Percentiles rank a stretch among this genome's conserved stretches.
Evolutionary conservation across 495 filamentous ascomycete species (phyloP).

Genomic region (Neurospora sp.): DNA sequence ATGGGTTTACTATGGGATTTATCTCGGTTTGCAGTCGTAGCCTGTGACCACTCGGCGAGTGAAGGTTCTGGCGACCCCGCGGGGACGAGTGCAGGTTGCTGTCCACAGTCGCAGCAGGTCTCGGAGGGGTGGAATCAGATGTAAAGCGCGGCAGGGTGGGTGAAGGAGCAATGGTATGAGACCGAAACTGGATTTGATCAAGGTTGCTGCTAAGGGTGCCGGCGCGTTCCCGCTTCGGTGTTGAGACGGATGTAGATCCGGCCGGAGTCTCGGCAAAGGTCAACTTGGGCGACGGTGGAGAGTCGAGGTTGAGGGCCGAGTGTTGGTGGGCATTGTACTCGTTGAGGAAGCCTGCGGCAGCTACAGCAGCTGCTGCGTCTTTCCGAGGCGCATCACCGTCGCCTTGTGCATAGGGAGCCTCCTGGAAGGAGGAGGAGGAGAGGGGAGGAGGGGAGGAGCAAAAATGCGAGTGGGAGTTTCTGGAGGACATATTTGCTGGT

Average conservation of each 20-base stretch:
- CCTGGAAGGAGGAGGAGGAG: neutral
- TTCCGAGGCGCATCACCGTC: neutral
- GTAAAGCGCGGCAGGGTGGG: slow-evolving; percentile 12
- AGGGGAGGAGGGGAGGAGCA: neutral
- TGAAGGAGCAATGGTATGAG: slow-evolving; percentile 25
- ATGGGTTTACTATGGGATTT: slow-evolving; percentile 14
- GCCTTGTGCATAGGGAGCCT: neutral
- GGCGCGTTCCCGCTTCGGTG: neutral
- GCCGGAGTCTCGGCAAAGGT: slow-evolving; percentile 3
- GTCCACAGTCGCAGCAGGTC: slow-evolving; percentile 5
- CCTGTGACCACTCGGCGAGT: slow-evolving; percentile 11
- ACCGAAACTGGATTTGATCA: slow-evolving; percentile 19
- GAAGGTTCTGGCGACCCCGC: slow-evolving; percentile 9
- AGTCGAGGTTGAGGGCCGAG: slow-evolving; percentile 8
- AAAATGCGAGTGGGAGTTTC: neutral
- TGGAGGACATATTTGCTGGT: neutral
- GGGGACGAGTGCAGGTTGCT: slow-evolving; percentile 1
- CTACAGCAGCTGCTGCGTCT: slow-evolving; percentile 5
- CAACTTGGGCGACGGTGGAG: neutral
- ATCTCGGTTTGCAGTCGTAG: slow-evolving; percentile 27
- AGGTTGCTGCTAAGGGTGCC: neutral
- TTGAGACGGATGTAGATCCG: slow-evolving; percentile 1
- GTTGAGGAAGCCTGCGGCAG: slow-evolving; percentile 1
- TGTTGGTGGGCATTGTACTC: slow-evolving; percentile 1
- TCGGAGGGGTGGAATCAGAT: neutral